Evolutionary conservation across 306 rosid genomes (phyloP).

Genomic region (Geum urbanum): DNA sequence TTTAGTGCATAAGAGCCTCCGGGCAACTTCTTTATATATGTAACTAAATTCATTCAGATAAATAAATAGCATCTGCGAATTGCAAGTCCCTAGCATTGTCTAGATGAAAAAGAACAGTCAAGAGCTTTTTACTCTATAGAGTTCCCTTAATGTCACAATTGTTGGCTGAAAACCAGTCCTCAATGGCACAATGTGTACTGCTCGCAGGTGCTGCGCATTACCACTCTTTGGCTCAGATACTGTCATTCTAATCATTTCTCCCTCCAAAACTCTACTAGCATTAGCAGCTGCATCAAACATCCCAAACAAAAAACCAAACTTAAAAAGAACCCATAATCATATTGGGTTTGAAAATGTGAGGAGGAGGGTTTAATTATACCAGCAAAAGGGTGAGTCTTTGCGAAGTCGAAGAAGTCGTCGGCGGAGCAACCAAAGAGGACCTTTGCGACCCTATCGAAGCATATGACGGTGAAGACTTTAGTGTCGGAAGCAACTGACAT

Average conservation of each 20-base stretch:
- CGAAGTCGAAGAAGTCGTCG: conserved; percentile 63
- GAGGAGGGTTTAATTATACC: conserved; percentile 22
- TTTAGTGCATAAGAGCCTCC: not conserved
- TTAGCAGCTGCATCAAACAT: conserved; percentile 35
- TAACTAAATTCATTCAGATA: not conserved
- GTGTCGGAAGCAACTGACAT: conserved; percentile 70
- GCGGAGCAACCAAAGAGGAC: conserved; percentile 78
- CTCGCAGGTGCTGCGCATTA: conserved; percentile 45
- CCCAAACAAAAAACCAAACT: not conserved
- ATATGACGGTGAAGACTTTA: conserved; percentile 47
- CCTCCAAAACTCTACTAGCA: conserved; percentile 50
- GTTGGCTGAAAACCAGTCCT: conserved; percentile 51
- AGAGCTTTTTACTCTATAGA: conserved; percentile 32
- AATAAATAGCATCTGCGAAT: not conserved
- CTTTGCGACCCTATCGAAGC: conserved; percentile 66
- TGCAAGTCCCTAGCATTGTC: not conserved
- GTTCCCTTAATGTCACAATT: conserved; percentile 43
- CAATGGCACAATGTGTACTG: conserved; percentile 45
- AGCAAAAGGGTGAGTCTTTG: conserved; percentile 63
- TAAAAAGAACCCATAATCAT: too few species aligned
- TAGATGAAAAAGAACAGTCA: conserved; percentile 4
- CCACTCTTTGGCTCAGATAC: conserved; percentile 49
- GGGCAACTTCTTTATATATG: not conserved
- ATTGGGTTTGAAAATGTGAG: too few species aligned
- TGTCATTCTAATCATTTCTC: conserved; percentile 58